Evolutionary conservation across 2,329 filamentous ascomycete genomes (phyloP), one percentile per base, ranked within the genome.

Genomic region (Fusarium pseudocircinatum): DNA sequence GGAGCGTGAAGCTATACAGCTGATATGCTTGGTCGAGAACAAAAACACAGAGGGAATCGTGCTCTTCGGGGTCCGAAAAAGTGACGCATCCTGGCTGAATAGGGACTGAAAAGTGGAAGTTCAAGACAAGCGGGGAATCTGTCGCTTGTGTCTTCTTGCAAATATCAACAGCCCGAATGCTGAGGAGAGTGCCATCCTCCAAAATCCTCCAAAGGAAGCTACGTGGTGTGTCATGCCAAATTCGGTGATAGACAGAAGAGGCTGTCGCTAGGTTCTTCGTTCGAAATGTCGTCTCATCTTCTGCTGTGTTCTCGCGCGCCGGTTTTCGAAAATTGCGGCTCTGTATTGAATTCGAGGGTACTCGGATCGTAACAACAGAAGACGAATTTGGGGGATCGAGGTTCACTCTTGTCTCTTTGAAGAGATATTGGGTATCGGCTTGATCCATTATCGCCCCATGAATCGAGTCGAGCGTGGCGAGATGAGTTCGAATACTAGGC

Each of bases 121-220:
- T 91, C 57, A 98, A 86, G 9, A 93, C 92, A 58, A 96, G 85
- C 73, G 92, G 90, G 61, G 93, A 90, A 82, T 97, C 94, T 47
- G 86, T 83, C 28, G 90, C 88, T 75, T 86, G 88, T 69, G 87
- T 87, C 74, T 87, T 89, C 84, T 89, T 95, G 80, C 90, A 92
- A 74, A 98, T 84, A 82, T 99, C 96, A 68, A 94, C 90, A 44
- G 91, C 91, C 79, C 94, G 93, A 57, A 99, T 87, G 83, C 96
- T 96, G 76, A 99, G 87, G 70, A 94, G 86, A 75, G 89, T 93
- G 78, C 91, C 90, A 77, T 94, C 91, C 78, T 97, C 93, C 69
- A 98, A 84, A 43, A 98, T 88, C 76, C 96, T 90, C 96, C 96
- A 99, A 53, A 97, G 87, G 80, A 98, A 97, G 82, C 90, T 94